Conservation (phyloP, 2,329 filamentous ascomycete genomes). For the Sarocladiaceae sp. region DNA sequence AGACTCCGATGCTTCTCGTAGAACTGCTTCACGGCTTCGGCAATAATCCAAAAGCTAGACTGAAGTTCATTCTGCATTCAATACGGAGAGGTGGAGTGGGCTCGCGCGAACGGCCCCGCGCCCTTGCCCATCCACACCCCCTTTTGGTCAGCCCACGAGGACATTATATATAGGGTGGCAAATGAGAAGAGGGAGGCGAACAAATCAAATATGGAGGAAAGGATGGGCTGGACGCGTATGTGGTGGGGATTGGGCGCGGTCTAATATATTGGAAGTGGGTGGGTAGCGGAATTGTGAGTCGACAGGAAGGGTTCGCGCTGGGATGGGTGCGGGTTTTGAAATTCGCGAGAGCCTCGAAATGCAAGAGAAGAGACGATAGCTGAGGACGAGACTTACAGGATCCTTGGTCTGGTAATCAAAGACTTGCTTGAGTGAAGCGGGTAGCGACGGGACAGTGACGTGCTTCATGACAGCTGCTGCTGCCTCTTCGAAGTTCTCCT, state of each 20-base stretch:
- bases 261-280: background rate
- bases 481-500: slow-evolving; percentile 97
- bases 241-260: slow-evolving; percentile 12
- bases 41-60: slow-evolving; percentile 83
- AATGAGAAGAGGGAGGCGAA: slow-evolving; percentile 8
- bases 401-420: slow-evolving; percentile 60
- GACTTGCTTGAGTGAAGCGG: slow-evolving; percentile 68
- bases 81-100: background rate
- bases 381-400: slow-evolving; percentile 41
- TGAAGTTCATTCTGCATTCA: slow-evolving; percentile 35
- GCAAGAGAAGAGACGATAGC: background rate
- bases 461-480: slow-evolving; percentile 82
- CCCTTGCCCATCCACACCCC: background rate
- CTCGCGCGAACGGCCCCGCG: background rate
- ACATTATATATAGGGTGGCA: slow-evolving; percentile 15
- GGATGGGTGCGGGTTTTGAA: background rate
- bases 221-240: background rate
- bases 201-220: background rate
- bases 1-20: slow-evolving; percentile 68
- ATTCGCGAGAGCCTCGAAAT: slow-evolving; percentile 17
- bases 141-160: slow-evolving; percentile 3
- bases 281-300: background rate
- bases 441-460: slow-evolving; percentile 65
- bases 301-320: background rate
- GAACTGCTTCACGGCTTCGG: slow-evolving; percentile 73